Evolutionary conservation across 495 filamentous ascomycete species (phyloP).

Genomic region (Sphaerosporella brunnea): DNA sequence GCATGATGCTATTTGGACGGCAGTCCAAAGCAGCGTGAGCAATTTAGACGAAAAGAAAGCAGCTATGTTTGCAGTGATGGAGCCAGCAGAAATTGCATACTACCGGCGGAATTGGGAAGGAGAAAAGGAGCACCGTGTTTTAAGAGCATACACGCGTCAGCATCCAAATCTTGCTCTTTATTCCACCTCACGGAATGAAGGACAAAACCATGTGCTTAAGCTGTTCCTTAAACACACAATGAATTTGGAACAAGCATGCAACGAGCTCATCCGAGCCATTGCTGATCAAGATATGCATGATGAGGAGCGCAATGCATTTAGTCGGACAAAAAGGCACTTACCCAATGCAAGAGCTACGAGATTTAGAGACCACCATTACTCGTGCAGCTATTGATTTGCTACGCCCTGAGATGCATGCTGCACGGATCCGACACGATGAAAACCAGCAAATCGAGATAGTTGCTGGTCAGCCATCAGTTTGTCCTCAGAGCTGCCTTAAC

Average conservation of each 20-base stretch:
- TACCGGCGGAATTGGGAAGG: not conserved
- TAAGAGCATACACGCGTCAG: not conserved
- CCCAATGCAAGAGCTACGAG: not conserved
- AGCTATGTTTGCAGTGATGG: not conserved
- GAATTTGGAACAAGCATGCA: not conserved
- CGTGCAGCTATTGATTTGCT: not conserved
- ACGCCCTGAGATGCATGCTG: not conserved
- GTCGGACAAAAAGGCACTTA: not conserved
- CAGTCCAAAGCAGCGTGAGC: not conserved
- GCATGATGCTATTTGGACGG: not conserved
- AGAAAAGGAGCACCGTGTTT: not conserved
- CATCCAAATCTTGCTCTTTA: not conserved
- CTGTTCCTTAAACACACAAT: not conserved
- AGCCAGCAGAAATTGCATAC: not conserved
- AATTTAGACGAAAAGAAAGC: not conserved
- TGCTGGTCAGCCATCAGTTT: not conserved
- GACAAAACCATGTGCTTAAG: not conserved
- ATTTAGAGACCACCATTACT: not conserved
- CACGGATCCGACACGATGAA: not conserved
- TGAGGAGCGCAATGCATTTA: not conserved
- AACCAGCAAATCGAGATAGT: not conserved
- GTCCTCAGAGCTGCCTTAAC: not conserved
- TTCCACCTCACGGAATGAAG: not conserved
- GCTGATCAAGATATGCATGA: not conserved
- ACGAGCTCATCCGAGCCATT: not conserved